These are phyloP conservation scores for Rhododendron kiyosumense DNA, from an alignment of 148 eudicot species.

Conservation along the genomic window DNA sequence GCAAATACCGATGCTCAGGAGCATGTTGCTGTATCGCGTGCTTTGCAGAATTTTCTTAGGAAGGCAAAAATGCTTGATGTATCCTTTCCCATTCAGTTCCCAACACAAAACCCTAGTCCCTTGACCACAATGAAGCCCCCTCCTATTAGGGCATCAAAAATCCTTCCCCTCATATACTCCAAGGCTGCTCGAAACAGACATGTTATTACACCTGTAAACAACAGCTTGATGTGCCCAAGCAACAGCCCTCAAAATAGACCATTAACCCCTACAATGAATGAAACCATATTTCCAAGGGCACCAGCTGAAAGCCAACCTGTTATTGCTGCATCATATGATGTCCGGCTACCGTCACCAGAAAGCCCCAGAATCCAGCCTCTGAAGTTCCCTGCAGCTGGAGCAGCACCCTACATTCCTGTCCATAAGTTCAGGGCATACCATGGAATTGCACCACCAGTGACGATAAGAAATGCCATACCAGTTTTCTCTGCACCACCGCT, in stretches of 20 bases:
- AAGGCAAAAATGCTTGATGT: slow-evolving; percentile 38
- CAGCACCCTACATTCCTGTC: slow-evolving; percentile 56
- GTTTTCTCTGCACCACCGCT: slow-evolving; percentile 57
- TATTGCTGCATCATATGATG: slow-evolving; percentile 15
- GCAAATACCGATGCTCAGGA: slow-evolving; percentile 54
- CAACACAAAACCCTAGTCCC: slow-evolving; percentile 38
- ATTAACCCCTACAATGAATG: background rate
- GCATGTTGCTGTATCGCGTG: slow-evolving; percentile 64
- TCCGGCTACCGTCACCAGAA: slow-evolving; percentile 9
- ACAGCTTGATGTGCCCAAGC: slow-evolving; percentile 15
- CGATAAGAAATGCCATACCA: slow-evolving; percentile 52
- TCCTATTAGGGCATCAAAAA: slow-evolving; percentile 44
- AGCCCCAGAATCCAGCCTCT: slow-evolving; percentile 26
- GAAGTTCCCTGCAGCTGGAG: slow-evolving; percentile 48
- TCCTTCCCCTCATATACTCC: slow-evolving; percentile 56
- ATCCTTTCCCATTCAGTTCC: slow-evolving; percentile 54
- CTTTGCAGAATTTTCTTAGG: slow-evolving; percentile 46
- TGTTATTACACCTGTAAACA: slow-evolving; percentile 14
- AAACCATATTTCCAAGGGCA: slow-evolving; percentile 14
- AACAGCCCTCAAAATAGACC: slow-evolving; percentile 15
- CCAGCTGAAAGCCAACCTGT: slow-evolving; percentile 11
- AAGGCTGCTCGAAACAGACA: slow-evolving; percentile 31
- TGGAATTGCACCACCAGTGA: slow-evolving; percentile 62
- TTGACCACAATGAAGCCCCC: slow-evolving; percentile 33
- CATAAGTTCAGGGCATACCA: slow-evolving; percentile 41